Percentiles rank a stretch among this genome's conserved stretches.
These are phyloP conservation scores for Cryomyces minteri DNA, from an alignment of 495 filamentous ascomycete genomes.

Conservation along the genomic window DNA sequence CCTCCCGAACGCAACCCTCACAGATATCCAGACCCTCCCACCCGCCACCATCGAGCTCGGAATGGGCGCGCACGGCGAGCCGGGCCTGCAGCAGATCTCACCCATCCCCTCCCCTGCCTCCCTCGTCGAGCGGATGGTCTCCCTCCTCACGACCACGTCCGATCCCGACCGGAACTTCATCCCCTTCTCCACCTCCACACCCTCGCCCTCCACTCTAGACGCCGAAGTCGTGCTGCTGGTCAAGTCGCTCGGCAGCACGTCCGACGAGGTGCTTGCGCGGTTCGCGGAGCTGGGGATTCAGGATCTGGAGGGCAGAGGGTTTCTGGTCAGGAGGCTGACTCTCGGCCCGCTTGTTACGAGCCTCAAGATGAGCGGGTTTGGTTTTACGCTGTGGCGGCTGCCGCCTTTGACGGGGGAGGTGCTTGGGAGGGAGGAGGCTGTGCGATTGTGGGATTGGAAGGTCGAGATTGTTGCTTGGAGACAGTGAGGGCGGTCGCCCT, in stretches of 20 bases:
- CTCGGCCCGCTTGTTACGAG: not conserved
- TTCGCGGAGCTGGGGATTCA: constrained; percentile 9
- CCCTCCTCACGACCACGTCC: constrained; percentile 4
- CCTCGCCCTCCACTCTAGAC: constrained; percentile 2
- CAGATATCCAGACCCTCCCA: constrained; percentile 9
- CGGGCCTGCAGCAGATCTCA: constrained; percentile 10
- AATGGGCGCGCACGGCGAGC: constrained; percentile 13
- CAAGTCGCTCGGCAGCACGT: constrained; percentile 10
- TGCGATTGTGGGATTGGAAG: no score
- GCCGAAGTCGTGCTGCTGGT: constrained; percentile 10
- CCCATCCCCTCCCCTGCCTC: constrained; percentile 2
- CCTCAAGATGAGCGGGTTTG: no score
- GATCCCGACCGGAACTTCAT: constrained; percentile 11
- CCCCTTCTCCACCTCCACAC: not conserved
- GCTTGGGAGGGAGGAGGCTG: no score
- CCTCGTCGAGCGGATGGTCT: constrained; percentile 7
- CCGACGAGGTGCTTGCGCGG: constrained; percentile 9
- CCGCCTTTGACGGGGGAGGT: no score
- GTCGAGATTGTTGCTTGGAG: no score
- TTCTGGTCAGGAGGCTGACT: constrained; percentile 7
- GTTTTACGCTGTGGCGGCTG: no score
- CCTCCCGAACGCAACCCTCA: constrained; percentile 9
- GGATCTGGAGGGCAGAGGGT: constrained; percentile 7
- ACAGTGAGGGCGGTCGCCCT: no score
- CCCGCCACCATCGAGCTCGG: constrained; percentile 6